phyloP scores from a whole-genome alignment of 768 basidiomycete genomes.

The Hydnomerulius pinastri region DNA sequence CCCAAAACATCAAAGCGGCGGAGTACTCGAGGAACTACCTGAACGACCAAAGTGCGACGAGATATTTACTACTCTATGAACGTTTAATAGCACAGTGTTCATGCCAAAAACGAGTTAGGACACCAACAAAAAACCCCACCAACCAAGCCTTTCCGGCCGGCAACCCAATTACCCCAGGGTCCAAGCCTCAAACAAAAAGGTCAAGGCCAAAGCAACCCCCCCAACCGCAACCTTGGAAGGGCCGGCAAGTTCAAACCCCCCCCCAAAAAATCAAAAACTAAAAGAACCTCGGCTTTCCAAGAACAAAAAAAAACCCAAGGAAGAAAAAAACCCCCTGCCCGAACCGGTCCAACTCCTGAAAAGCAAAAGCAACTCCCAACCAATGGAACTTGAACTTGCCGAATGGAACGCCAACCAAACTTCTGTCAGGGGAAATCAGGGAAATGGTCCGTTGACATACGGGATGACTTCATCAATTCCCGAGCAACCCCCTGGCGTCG shows the following conservation, averaged over 20 bases:
- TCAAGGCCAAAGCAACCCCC: too few relatives aligned
- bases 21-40: not conserved
- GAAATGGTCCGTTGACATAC: not conserved
- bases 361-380: constrained; percentile 5
- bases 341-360: constrained; percentile 6
- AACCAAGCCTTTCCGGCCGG: too few relatives aligned
- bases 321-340: too few relatives aligned
- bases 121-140: too few relatives aligned
- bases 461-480: constrained; percentile 1
- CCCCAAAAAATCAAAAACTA: too few relatives aligned
- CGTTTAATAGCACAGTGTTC: too few relatives aligned
- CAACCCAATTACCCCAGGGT: too few relatives aligned
- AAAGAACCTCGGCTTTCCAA: not conserved
- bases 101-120: too few relatives aligned
- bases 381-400: not conserved
- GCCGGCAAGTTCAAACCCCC: too few relatives aligned
- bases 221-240: too few relatives aligned
- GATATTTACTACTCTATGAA: not conserved
- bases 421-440: not conserved
- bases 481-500: constrained; percentile 9
- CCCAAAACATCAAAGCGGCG: not conserved
- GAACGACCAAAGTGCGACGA: not conserved
- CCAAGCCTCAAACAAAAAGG: too few relatives aligned
- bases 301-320: constrained; percentile 4
- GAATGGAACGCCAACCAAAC: not conserved